These are phyloP conservation scores for Plasmodium malariae DNA, from an alignment of 169 alveolate genomes.

Conservation along the genomic window DNA sequence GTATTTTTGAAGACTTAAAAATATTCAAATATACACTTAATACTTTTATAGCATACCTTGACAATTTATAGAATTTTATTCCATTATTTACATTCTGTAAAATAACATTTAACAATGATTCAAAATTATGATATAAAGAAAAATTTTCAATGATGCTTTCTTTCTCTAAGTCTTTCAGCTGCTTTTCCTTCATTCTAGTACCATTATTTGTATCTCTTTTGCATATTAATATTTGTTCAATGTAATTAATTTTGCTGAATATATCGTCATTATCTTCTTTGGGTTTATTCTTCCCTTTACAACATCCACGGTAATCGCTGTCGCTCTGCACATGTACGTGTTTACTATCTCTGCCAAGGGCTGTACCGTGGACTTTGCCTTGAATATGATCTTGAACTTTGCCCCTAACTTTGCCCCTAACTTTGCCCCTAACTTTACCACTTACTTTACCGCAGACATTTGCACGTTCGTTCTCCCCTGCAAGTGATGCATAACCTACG, in stretches of 20 bases:
- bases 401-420: too few species aligned
- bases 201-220: not conserved
- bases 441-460: too few species aligned
- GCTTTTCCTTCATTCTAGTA: not conserved
- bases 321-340: too few species aligned
- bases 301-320: not conserved
- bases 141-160: constrained; percentile 45
- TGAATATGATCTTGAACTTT: too few species aligned
- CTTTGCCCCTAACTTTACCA: too few species aligned
- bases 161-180: not conserved
- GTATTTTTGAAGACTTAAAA: constrained; percentile 62
- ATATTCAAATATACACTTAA: constrained; percentile 28
- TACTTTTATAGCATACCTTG: constrained; percentile 49
- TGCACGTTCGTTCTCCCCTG: too few species aligned
- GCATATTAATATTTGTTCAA: constrained; percentile 23
- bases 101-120: constrained; percentile 32
- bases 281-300: not conserved
- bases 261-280: not conserved
- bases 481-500: too few species aligned
- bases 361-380: too few species aligned
- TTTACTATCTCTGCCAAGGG: too few species aligned
- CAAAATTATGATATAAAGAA: constrained; percentile 67
- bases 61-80: constrained; percentile 42
- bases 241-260: constrained; percentile 10
- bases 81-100: constrained; percentile 62